These are phyloP conservation scores for Globisporangium emineosum DNA, from an alignment of 352 stramenopile species.

Conservation along the genomic window DNA sequence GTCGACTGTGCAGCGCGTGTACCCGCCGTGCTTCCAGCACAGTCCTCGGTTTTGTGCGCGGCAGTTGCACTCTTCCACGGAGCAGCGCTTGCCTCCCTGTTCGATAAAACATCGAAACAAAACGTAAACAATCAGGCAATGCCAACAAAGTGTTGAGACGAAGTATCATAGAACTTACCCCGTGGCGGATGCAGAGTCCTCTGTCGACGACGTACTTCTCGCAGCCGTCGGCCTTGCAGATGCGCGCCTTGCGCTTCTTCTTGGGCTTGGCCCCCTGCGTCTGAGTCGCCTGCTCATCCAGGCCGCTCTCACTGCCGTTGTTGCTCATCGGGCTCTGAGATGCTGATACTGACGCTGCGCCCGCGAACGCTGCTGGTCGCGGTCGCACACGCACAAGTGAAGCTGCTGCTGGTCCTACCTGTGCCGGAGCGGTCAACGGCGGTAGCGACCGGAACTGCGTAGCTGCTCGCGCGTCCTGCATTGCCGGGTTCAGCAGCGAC, in stretches of 20 bases:
- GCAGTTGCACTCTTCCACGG: constrained; percentile 35
- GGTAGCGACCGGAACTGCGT: neutral
- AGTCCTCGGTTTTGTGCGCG: constrained; percentile 36
- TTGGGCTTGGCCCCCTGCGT: constrained; percentile 14
- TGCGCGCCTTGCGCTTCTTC: constrained; percentile 42
- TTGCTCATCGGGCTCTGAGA: neutral
- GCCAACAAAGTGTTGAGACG: neutral
- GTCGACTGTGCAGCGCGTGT: constrained; percentile 47
- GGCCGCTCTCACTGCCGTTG: constrained; percentile 2
- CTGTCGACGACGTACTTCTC: constrained; percentile 47
- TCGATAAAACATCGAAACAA: neutral
- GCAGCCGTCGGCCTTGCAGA: constrained; percentile 38
- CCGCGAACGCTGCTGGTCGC: neutral
- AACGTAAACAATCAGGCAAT: neutral
- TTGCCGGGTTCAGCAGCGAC: constrained; percentile 14
- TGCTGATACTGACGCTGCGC: neutral
- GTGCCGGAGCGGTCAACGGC: neutral
- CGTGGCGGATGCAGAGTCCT: constrained; percentile 42
- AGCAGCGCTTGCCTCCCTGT: constrained; percentile 40
- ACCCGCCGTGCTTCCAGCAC: constrained; percentile 49
- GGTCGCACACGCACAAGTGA: neutral
- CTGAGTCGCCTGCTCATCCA: neutral
- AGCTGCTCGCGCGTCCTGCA: neutral
- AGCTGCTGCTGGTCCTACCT: neutral
- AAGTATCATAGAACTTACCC: constrained; percentile 17